These are phyloP conservation scores for Wallemia ichthyophaga DNA, from an alignment of 1,284 basidiomycete species.

Conservation along the genomic window DNA sequence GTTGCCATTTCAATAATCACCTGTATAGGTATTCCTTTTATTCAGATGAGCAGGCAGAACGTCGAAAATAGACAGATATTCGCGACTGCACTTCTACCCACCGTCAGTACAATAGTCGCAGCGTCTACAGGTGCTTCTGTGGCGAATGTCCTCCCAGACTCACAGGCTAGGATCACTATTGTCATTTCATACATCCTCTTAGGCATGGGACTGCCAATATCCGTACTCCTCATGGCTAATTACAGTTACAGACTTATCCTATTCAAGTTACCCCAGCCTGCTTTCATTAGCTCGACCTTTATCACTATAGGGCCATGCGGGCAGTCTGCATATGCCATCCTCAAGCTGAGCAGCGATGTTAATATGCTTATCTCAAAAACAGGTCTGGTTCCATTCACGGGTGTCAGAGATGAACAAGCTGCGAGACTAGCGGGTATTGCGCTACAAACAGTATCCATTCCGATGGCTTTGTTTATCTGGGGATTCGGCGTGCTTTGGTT, in stretches of 20 bases:
- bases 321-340: background rate
- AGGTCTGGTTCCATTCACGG: background rate
- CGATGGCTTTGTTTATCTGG: background rate
- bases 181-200: background rate
- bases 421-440: background rate
- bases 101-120: background rate
- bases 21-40: background rate
- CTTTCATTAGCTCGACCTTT: background rate
- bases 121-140: background rate
- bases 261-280: background rate
- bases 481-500: background rate
- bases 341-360: background rate
- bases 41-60: background rate
- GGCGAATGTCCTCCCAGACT: background rate
- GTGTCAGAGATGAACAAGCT: background rate
- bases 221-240: background rate
- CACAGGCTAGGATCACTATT: background rate
- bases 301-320: background rate
- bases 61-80: background rate
- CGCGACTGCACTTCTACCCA: background rate
- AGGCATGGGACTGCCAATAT: background rate
- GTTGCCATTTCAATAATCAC: background rate
- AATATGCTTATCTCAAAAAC: background rate
- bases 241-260: background rate
- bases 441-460: background rate